A percentile compares a stretch with the other conserved stretches of the same genome.
Conservation (phyloP, 1,284 basidiomycete species). For the Lignosus rhinocerotis region DNA sequence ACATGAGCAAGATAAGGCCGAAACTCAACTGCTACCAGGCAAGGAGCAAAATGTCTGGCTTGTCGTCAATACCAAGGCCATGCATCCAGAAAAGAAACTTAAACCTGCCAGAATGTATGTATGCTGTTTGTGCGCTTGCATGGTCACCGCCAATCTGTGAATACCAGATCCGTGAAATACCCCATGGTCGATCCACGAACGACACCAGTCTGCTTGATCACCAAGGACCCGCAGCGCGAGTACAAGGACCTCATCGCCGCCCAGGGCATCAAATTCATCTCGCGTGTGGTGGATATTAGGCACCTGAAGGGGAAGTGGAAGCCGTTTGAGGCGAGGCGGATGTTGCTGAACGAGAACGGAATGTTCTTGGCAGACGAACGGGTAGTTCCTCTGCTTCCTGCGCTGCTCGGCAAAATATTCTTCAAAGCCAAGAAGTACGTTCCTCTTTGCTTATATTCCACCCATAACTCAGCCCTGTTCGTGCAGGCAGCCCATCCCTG, state of each 20-base stretch:
- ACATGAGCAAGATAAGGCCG: slow-evolving; percentile 61
- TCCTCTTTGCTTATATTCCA: neutral
- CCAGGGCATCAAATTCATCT: slow-evolving; percentile 84
- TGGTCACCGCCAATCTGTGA: neutral
- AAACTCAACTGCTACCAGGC: slow-evolving; percentile 75
- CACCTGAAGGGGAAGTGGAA: slow-evolving; percentile 94
- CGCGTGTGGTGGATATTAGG: slow-evolving; percentile 87
- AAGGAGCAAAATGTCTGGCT: slow-evolving; percentile 88
- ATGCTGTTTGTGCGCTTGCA: neutral
- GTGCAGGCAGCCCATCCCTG: slow-evolving; percentile 88
- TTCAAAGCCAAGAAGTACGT: slow-evolving; percentile 92
- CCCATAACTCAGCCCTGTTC: neutral
- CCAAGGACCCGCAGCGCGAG: slow-evolving; percentile 93
- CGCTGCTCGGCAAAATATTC: slow-evolving; percentile 87
- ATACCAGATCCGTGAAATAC: slow-evolving; percentile 70
- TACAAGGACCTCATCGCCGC: slow-evolving; percentile 90
- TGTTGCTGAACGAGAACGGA: slow-evolving; percentile 86
- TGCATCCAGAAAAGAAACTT: slow-evolving; percentile 72
- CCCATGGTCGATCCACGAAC: slow-evolving; percentile 82
- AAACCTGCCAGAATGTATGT: slow-evolving; percentile 86
- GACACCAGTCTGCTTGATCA: slow-evolving; percentile 84
- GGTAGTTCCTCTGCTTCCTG: slow-evolving; percentile 85
- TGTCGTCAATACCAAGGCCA: slow-evolving; percentile 80
- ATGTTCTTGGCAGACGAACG: slow-evolving; percentile 94
- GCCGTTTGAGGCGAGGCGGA: slow-evolving; percentile 86